Base-by-base conservation (phyloP, 805 yeast species). In the Candida bentonensis region DNA sequence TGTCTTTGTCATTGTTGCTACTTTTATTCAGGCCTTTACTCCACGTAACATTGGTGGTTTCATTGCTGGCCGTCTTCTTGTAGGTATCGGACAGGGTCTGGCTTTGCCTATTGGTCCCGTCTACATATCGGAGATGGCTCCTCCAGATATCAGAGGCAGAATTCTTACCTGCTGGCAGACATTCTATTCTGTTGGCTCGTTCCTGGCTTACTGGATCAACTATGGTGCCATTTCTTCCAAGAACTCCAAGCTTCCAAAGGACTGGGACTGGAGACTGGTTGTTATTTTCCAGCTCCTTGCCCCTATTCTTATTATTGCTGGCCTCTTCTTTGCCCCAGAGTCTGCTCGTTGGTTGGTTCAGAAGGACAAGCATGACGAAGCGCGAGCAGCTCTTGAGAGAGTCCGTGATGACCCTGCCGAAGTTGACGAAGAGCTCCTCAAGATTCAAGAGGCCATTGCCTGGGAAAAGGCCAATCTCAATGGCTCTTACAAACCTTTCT, bases 231-330 rank as follows among this genome's bases (percentile, higher is more conserved):
- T 44, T n/a, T 44, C 52, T 42, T 48, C 52, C 43, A 57, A 62
- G 69, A 47, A 63, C 75, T 11, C 80, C 77, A 4, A 67, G 79
- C n/a, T 86, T 82, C 72, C 69, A 85, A 50, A 71, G 84, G 28
- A 94, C 94, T 5, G 71, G 82, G 52, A 63, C 49, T 67, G 72
- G 72, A 62, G 72, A 60, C 59, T 67, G 30, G 71, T 39, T 56
- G 87, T 79, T 13, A 53, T 83, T 26, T 87, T 82, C 62, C 72
- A 81, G 53, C 51, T 76, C 4, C 84, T 87, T 79, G 78, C 81
- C 17, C 68, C 79, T 1, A 49, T 69, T 20, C 60, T 77, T 53
- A 61, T 74, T 40, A 41, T 62, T 44, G 51, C 53, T 22, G 80
- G 78, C 26, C 54, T 74, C 61, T 63, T 73, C 57, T 69, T 74